Evolutionary conservation across 2,329 filamentous ascomycete species (phyloP).

Genomic region (Xylariaceae sp.): DNA sequence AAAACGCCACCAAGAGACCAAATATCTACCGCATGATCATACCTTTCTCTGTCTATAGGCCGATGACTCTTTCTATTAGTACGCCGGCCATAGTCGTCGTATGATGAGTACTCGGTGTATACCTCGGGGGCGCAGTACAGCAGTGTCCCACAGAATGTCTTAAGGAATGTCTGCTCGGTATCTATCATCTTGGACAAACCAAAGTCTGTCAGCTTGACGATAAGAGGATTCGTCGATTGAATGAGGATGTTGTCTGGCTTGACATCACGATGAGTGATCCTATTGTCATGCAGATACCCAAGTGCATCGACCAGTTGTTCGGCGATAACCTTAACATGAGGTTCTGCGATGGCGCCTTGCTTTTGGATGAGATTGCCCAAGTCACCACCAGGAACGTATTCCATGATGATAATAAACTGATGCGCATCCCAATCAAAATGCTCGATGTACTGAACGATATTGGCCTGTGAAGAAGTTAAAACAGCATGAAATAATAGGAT

Average conservation of each 20-base stretch:
- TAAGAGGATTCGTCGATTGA: conserved; percentile 72
- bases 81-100: conserved; percentile 73
- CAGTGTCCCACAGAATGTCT: conserved; percentile 95
- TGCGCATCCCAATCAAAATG: conserved; percentile 82
- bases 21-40: conserved; percentile 91
- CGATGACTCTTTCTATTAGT: conserved; percentile 69
- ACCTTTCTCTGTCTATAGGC: conserved; percentile 64
- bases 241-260: conserved; percentile 98
- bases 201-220: conserved; percentile 94
- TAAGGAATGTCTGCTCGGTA: conserved; percentile 87
- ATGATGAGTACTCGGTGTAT: conserved; percentile 75
- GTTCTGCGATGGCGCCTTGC: conserved; percentile 69
- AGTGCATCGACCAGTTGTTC: conserved; percentile 81
- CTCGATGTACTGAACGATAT: conserved; percentile 92
- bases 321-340: conserved; percentile 73
- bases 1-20: conserved; percentile 96
- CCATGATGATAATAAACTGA: conserved; percentile 97
- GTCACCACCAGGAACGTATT: conserved; percentile 84
- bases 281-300: conserved; percentile 83
- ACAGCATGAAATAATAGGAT: conserved; percentile 4
- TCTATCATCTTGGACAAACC: conserved; percentile 94
- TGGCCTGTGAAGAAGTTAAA: conserved; percentile 59
- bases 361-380: conserved; percentile 74
- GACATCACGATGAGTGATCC: conserved; percentile 97
- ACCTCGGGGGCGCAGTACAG: conserved; percentile 97